phyloP scores from a whole-genome alignment of 2,329 filamentous ascomycete genomes.

The Pseudogymnoascus sp. region DNA sequence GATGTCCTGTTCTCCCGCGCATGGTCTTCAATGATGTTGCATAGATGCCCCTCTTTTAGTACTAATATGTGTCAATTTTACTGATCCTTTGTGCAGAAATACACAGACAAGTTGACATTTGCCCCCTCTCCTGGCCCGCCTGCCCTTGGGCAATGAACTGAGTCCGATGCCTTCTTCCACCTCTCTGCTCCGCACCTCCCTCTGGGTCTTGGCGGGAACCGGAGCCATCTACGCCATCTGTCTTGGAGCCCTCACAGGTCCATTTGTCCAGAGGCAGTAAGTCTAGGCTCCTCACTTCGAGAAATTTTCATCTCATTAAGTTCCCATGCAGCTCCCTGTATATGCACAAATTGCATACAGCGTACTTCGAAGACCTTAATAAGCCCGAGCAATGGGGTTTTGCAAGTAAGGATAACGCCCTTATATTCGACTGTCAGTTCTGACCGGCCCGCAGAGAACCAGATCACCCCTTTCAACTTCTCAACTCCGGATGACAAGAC shows the following conservation, averaged over 20 bases:
- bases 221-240: constrained; percentile 59
- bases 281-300: constrained; percentile 24
- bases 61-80: not conserved
- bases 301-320: not conserved
- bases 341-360: constrained; percentile 67
- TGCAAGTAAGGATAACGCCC: constrained; percentile 48
- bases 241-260: constrained; percentile 56
- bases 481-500: constrained; percentile 65
- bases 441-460: constrained; percentile 51
- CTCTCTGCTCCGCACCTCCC: constrained; percentile 28
- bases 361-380: constrained; percentile 63
- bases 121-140: not conserved
- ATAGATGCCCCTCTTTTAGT: not conserved
- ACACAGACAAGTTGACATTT: not conserved
- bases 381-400: constrained; percentile 80
- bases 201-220: constrained; percentile 48
- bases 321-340: constrained; percentile 56
- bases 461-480: constrained; percentile 79
- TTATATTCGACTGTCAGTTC: not conserved
- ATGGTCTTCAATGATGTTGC: not conserved
- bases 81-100: not conserved
- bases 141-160: not conserved
- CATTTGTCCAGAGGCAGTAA: constrained; percentile 73
- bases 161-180: not conserved
- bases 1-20: not conserved